These are phyloP conservation scores for Chenopodium berlandieri DNA, from an alignment of 148 eudicot genomes.

Conservation along the genomic window DNA sequence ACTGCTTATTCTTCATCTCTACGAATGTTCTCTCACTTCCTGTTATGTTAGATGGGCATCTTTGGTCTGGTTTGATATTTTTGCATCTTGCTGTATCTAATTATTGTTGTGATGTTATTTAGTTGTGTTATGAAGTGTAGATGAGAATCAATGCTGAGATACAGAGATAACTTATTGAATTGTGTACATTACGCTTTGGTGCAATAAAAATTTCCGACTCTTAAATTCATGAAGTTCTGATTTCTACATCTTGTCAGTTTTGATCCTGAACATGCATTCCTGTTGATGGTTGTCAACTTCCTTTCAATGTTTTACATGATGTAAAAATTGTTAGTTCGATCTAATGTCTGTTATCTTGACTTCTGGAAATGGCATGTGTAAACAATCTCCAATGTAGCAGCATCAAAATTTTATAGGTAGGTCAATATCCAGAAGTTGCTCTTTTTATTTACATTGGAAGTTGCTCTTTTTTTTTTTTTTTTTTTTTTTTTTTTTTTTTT, in stretches of 20 bases:
- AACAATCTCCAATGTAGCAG: too few relatives aligned
- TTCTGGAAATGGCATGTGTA: not conserved
- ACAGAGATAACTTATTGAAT: constrained; percentile 14
- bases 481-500: too few relatives aligned
- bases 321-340: not conserved
- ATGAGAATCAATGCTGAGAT: constrained; percentile 16
- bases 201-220: constrained; percentile 4
- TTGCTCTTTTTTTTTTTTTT: too few relatives aligned
- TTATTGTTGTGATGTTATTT: constrained; percentile 13
- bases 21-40: constrained; percentile 1
- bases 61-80: constrained; percentile 13
- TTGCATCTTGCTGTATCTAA: constrained; percentile 7
- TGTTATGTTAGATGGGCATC: constrained; percentile 17
- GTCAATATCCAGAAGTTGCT: too few relatives aligned
- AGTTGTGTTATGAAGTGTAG: constrained; percentile 18
- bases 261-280: not conserved
- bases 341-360: not conserved
- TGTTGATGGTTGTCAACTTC: not conserved
- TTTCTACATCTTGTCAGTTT: not conserved
- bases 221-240: too few relatives aligned
- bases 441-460: too few relatives aligned
- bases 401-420: too few relatives aligned
- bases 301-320: not conserved
- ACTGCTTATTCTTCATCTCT: constrained; percentile 19
- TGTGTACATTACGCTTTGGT: constrained; percentile 22